Base-by-base conservation (phyloP, 495 filamentous ascomycete species). In the Penicillium salamii region DNA sequence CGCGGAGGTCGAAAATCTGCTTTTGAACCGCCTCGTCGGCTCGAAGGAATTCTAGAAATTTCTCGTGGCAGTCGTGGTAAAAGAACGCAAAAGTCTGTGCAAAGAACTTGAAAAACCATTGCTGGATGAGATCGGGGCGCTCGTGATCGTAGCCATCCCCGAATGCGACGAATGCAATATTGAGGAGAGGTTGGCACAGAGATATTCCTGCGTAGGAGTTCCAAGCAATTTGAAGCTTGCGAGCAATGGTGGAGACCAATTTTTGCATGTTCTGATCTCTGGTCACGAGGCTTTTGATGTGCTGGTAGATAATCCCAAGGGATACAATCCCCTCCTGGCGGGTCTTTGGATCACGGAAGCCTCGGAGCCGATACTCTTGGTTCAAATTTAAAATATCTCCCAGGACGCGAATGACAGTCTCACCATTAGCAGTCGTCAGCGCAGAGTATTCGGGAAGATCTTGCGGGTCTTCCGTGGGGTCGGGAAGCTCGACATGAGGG, bases 141-240 rank as follows among this genome's bases (percentile, higher is more conserved):
- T 28, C 17, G n/a, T 13, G 4, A n/a, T 36, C 6, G 2, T n/a
- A 20, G 19, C 15, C 26, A 3, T 1, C 9, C 1, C 15, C 23
- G 23, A 46, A 52, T 1, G 28, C 40, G 9, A 53, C 18, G 0
- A 2, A 5, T 3, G 46, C 26, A 6, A 61, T 24, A 1, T 47
- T 37, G 0, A 63, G 42, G 2, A 63, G 12, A 0, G 50, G 45
- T 9, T 28, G 28, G 15, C 54, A 42, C 11, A 57, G 55, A 6
- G 13, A 41, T 0, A 59, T 12, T 8, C 50, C 53, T 0, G 46
- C 50, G 36, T 65, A 62, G 0, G 43, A 56, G n/a, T 65, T 65
- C 62, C 62, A 65, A 14, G 49, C 47, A 2, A 46, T 46, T 23
- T 62, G 59, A 1, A 65, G 49, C 34, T 65, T 65, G 13, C 49